Base-by-base conservation (phyloP, 306 rosid genomes). In the Potentilla sterilis region DNA sequence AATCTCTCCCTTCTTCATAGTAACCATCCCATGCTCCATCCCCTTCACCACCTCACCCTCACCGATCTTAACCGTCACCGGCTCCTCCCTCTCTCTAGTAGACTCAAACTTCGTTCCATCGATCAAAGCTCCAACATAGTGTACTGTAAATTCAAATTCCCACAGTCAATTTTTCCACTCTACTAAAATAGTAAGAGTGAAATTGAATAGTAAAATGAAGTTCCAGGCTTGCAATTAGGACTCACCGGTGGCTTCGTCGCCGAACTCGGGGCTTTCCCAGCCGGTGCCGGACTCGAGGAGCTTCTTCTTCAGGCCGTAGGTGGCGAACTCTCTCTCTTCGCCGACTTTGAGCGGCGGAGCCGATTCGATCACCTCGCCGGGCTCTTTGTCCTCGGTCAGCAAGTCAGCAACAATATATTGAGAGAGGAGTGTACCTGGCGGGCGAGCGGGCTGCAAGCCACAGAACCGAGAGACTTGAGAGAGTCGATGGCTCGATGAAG, bases 301-400 rank as follows among this genome's bases (percentile, higher is more conserved):
- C 83, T 78, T 88, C 85, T 91, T 91, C 69, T 75, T 87, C 24
- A 88, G 63, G 19, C 81, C 82, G 0, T 48, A 69, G 64, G 54
- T 73, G 8, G 43, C 48, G 58, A 91, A 81, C 24, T 87, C 75
- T 24, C 92, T 84, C 86, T 88, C 93, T 72, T 88, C 92, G 37
- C 93, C 96, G 34, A 91, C 78, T 70, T 80, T 76, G 62, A 85
- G 93, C 4, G 96, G 90, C 12, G 92, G 93, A 6, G 87, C 88
- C 35, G 93, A 90, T 70, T 90, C 91, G 58, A 90, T 84, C 22
- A 77, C 93, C 61, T 88, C 93, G 21, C 93, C 96, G n/a, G 96
- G 93, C 37, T 91, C 96, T 78, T 88, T 90, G 57, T 86, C 92
- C n/a, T n/a, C n/a, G n/a, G n/a, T n/a, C 28, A 28, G 28, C 28